A percentile compares a stretch with the other conserved stretches of the same genome.
Evolutionary conservation across 23 red algal genomes (phyloP).

Genomic region (Agarophyton chilense): DNA sequence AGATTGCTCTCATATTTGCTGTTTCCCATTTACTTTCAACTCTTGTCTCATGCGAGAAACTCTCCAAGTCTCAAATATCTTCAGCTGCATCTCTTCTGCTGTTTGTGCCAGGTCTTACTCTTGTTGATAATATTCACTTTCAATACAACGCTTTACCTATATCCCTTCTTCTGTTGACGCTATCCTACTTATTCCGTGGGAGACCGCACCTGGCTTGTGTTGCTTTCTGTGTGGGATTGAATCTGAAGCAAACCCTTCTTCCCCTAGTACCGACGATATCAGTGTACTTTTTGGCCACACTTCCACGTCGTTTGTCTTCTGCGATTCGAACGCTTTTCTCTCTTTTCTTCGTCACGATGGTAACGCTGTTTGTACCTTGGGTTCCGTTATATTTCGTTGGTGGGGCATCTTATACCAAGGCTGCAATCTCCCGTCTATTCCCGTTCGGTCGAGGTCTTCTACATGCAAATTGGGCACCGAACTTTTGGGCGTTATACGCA

Average conservation of each 20-base stretch:
- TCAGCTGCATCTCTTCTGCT: neutral
- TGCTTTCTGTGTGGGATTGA: slow-evolving; percentile 49
- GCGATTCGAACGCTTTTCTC: neutral
- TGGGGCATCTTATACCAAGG: neutral
- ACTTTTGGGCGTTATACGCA: slow-evolving; percentile 86
- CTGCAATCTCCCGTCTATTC: slow-evolving; percentile 66
- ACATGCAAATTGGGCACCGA: slow-evolving; percentile 97
- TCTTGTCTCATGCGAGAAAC: neutral
- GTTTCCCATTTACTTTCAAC: slow-evolving; percentile 26
- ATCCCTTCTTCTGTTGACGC: slow-evolving; percentile 52
- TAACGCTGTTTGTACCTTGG: slow-evolving; percentile 25
- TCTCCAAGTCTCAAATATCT: neutral
- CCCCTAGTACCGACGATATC: slow-evolving; percentile 52
- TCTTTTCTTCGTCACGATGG: neutral
- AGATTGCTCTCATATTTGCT: slow-evolving; percentile 29
- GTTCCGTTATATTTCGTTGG: slow-evolving; percentile 20
- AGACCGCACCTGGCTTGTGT: slow-evolving; percentile 2
- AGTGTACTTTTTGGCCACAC: slow-evolving; percentile 40
- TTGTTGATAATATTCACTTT: slow-evolving; percentile 98
- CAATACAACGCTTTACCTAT: slow-evolving; percentile 90
- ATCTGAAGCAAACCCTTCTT: slow-evolving; percentile 84
- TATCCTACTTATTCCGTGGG: slow-evolving; percentile 42
- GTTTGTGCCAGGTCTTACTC: slow-evolving; percentile 56
- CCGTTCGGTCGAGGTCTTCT: slow-evolving; percentile 90
- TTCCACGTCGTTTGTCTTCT: neutral